Evolutionary conservation across 305 asterid genomes (phyloP).

Genomic region (Plantago coronopus): DNA sequence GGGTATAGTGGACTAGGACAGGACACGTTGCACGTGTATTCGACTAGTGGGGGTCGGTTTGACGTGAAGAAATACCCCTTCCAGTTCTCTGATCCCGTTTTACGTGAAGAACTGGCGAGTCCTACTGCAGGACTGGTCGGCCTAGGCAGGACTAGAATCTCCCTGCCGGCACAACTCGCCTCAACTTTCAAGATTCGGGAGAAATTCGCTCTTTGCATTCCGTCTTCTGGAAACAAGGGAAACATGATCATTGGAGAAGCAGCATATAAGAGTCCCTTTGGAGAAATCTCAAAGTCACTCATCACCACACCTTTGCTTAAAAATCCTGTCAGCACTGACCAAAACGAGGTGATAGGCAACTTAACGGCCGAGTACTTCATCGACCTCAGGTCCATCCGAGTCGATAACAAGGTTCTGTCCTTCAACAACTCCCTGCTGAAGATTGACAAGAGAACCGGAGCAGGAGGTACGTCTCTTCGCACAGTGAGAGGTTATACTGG

Average conservation of each 20-base stretch:
- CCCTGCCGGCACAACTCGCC: conserved; percentile 36
- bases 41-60: conserved; percentile 26
- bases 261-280: conserved; percentile 26
- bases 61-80: conserved; percentile 26
- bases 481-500: conserved; percentile 44
- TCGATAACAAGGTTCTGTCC: conserved; percentile 25
- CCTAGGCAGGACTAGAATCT: conserved; percentile 36
- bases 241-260: conserved; percentile 31
- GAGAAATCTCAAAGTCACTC: conserved; percentile 23
- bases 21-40: conserved; percentile 29
- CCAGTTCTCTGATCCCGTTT: conserved; percentile 36
- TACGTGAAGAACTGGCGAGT: conserved; percentile 27
- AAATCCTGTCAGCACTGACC: conserved; percentile 35
- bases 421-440: conserved; percentile 39
- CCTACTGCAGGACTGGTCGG: conserved; percentile 35
- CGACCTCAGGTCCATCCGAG: conserved; percentile 31
- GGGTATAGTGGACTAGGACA: conserved; percentile 41
- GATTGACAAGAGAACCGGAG: conserved; percentile 35
- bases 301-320: conserved; percentile 32
- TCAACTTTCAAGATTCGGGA: conserved; percentile 30
- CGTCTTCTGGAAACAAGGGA: conserved; percentile 29
- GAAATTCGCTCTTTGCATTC: conserved; percentile 37
- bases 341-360: conserved; percentile 33
- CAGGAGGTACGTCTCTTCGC: conserved; percentile 43
- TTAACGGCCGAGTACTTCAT: conserved; percentile 36